Conservation (phyloP, 1,139 yeast genomes). For the Pichia kudriavzevii region DNA sequence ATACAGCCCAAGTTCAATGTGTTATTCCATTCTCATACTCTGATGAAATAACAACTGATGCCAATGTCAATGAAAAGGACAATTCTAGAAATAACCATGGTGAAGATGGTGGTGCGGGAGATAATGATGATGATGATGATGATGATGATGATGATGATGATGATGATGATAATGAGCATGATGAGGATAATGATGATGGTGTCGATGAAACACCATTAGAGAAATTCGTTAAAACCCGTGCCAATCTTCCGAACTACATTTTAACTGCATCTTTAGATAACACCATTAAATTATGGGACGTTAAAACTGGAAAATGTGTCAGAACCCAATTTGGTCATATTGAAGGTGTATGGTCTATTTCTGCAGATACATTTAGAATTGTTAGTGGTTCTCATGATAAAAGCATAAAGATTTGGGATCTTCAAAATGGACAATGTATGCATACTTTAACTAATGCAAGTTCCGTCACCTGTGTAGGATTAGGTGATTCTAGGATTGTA, state of each 20-base stretch:
- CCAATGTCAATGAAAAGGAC: constrained; percentile 21
- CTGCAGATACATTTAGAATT: constrained; percentile 90
- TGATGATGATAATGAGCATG: constrained; percentile 6
- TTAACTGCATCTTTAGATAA: constrained; percentile 86
- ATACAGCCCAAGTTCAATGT: constrained; percentile 84
- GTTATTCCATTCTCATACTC: constrained; percentile 75
- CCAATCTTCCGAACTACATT: constrained; percentile 63
- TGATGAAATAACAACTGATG: constrained; percentile 41
- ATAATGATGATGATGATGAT: constrained; percentile 29
- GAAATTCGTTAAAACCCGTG: constrained; percentile 8
- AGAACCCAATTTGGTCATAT: constrained; percentile 95
- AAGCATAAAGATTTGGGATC: constrained; percentile 87
- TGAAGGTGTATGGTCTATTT: constrained; percentile 96
- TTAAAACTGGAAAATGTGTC: constrained; percentile 75
- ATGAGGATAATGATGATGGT: constrained; percentile 5
- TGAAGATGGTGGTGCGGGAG: constrained; percentile 1
- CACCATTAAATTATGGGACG: constrained; percentile 91
- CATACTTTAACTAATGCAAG: constrained; percentile 79
- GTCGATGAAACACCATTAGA: constrained; percentile 11
- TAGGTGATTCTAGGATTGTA: constrained; percentile 84
- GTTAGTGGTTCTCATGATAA: constrained; percentile 93
- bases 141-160: constrained; percentile 20
- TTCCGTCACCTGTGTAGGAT: constrained; percentile 80
- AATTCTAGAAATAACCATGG: constrained; percentile 8
- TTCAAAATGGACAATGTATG: constrained; percentile 88